phyloP scores from a whole-genome alignment of 2,329 filamentous ascomycete species.

The Paracorniculantispora psalliotae region DNA sequence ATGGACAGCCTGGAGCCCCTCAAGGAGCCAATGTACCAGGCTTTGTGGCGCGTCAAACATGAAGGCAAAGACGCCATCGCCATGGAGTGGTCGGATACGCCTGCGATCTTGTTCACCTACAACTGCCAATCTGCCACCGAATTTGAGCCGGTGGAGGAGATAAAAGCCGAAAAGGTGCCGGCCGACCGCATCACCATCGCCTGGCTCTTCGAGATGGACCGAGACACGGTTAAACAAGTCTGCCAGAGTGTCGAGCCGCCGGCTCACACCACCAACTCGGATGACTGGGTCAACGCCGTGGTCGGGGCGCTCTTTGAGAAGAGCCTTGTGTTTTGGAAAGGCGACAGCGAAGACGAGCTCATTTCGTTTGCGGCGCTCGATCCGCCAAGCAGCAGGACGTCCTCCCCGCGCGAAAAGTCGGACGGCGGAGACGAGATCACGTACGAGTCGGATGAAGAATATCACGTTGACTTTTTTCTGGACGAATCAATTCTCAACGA shows the following conservation, averaged over 20 bases:
- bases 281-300: not conserved
- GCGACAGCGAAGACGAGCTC: slow-evolving; percentile 3
- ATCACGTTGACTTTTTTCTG: not conserved
- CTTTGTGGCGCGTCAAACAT: slow-evolving; percentile 4
- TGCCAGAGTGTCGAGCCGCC: not conserved
- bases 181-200: not conserved
- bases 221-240: not conserved
- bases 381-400: not conserved
- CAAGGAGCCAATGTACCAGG: slow-evolving; percentile 1
- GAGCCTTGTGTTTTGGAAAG: not conserved
- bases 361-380: slow-evolving; percentile 4
- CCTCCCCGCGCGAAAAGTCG: not conserved
- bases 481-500: no score
- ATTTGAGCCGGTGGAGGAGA: not conserved
- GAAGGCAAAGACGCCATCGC: not conserved
- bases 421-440: not conserved
- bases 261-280: not conserved
- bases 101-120: not conserved
- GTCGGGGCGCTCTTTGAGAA: not conserved
- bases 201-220: slow-evolving; percentile 5
- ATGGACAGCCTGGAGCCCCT: not conserved
- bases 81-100: not conserved
- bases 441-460: not conserved
- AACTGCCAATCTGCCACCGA: not conserved
- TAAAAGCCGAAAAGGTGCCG: not conserved